These are phyloP conservation scores for Euphorbia pulcherrima DNA, from an alignment of 345 rosid species.

Conservation along the genomic window DNA sequence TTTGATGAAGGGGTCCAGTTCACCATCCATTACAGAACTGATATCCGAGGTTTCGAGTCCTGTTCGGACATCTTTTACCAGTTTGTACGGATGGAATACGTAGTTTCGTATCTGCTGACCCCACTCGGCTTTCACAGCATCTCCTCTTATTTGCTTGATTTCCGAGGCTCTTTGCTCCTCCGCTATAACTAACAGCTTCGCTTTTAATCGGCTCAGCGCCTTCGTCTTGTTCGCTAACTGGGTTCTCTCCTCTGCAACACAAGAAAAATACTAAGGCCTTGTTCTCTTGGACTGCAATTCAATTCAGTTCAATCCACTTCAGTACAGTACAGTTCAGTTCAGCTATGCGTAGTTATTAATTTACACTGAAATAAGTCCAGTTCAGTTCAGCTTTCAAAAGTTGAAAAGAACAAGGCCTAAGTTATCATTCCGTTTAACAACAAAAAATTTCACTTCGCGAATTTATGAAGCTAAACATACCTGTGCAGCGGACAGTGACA, in stretches of 20 bases:
- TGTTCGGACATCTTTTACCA: conserved; percentile 84
- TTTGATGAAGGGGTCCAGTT: conserved; percentile 75
- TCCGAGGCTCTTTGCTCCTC: conserved; percentile 89
- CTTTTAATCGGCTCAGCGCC: conserved; percentile 76
- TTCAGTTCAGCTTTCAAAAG: too few species aligned
- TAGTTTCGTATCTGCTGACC: conserved; percentile 93
- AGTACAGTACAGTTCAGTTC: too few species aligned
- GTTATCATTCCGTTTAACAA: too few species aligned
- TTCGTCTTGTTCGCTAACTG: conserved; percentile 83
- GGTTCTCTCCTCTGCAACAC: conserved; percentile 74
- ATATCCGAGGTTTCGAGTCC: conserved; percentile 76
- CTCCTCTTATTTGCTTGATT: conserved; percentile 91
- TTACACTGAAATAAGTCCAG: too few species aligned
- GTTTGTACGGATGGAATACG: conserved; percentile 95
- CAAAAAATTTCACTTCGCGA: too few species aligned
- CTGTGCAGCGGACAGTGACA: conserved; percentile 84
- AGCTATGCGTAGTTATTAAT: too few species aligned
- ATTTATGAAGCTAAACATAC: conserved; percentile 23
- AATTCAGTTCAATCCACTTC: too few species aligned
- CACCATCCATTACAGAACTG: conserved; percentile 91
- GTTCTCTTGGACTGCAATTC: too few species aligned
- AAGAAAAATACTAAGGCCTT: too few species aligned
- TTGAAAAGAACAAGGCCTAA: too few species aligned
- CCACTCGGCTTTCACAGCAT: conserved; percentile 95
- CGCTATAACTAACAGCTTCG: conserved; percentile 79